Percentiles rank a stretch among this genome's conserved stretches.
phyloP scores from a whole-genome alignment of 2,329 filamentous ascomycete genomes.

The Verticillium tricorpus region DNA sequence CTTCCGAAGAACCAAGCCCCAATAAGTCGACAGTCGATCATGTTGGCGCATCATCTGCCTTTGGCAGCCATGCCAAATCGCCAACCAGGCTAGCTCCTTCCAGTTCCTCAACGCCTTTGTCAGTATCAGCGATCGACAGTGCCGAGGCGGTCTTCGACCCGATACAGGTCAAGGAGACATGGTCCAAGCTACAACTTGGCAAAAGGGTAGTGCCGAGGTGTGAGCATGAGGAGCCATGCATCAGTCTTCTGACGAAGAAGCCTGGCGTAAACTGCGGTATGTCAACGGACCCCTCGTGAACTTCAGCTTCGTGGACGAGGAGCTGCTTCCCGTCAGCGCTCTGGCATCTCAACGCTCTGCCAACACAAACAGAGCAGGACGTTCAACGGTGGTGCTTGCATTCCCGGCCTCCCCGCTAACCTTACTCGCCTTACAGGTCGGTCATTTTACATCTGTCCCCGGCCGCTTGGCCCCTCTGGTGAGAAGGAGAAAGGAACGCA shows the following conservation, averaged over 20 bases:
- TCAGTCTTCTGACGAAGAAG: conserved; percentile 81
- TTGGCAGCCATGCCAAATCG: conserved; percentile 1
- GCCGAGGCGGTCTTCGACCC: conserved; percentile 56
- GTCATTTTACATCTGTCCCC: conserved; percentile 59
- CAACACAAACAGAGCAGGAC: not conserved
- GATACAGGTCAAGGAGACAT: conserved; percentile 71
- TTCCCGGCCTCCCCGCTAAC: conserved; percentile 12
- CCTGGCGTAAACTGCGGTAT: conserved; percentile 74
- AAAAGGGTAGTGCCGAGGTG: conserved; percentile 73
- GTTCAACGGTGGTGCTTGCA: not conserved
- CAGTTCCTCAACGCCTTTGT: not conserved
- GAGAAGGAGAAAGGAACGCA: conserved; percentile 78
- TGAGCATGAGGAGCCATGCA: conserved; percentile 85
- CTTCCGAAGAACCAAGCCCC: not conserved
- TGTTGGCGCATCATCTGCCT: not conserved
- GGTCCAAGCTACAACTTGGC: conserved; percentile 72
- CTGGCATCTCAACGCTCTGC: not conserved
- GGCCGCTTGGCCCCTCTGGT: conserved; percentile 79
- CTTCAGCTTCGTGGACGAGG: not conserved
- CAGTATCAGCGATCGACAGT: conserved; percentile 3
- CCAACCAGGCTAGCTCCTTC: not conserved
- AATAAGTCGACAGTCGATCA: not conserved
- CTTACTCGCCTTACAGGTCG: conserved; percentile 36
- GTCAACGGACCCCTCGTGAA: conserved; percentile 16
- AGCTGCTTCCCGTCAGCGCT: not conserved